Evolutionary conservation across 805 yeast species (phyloP).

Genomic region (Torulaspora microellipsoides): DNA sequence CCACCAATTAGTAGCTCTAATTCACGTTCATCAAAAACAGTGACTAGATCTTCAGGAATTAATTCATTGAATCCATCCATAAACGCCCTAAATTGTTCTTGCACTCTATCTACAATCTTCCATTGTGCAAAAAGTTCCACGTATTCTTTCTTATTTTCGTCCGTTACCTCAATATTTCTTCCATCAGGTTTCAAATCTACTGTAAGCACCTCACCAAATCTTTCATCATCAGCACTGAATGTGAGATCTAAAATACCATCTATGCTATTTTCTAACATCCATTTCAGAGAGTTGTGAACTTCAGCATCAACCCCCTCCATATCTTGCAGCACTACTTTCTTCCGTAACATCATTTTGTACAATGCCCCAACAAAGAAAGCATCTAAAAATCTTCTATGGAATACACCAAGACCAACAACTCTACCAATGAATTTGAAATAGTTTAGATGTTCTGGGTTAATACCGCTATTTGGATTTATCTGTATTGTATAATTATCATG

Average conservation of each 20-base stretch:
- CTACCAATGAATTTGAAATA: constrained; percentile 98
- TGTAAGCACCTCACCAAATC: constrained; percentile 87
- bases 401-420: constrained; percentile 95
- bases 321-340: constrained; percentile 91
- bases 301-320: constrained; percentile 99
- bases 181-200: constrained; percentile 91
- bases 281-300: constrained; percentile 86
- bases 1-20: constrained; percentile 96
- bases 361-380: constrained; percentile 98
- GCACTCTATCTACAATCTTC: constrained; percentile 89
- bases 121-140: constrained; percentile 94
- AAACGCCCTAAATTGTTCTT: constrained; percentile 93
- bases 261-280: constrained; percentile 95
- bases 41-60: constrained; percentile 93
- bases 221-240: constrained; percentile 85
- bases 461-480: constrained; percentile 94
- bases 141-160: constrained; percentile 91
- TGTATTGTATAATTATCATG: constrained; percentile 97
- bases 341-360: constrained; percentile 94
- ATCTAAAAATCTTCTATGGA: constrained; percentile 96
- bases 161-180: constrained; percentile 81
- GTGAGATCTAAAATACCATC: constrained; percentile 83
- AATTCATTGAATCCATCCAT: constrained; percentile 96
- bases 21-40: constrained; percentile 97
- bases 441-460: constrained; percentile 96